These are phyloP conservation scores for Plectosphaerella plurivora DNA, from an alignment of 2,329 filamentous ascomycete genomes.

Conservation along the genomic window DNA sequence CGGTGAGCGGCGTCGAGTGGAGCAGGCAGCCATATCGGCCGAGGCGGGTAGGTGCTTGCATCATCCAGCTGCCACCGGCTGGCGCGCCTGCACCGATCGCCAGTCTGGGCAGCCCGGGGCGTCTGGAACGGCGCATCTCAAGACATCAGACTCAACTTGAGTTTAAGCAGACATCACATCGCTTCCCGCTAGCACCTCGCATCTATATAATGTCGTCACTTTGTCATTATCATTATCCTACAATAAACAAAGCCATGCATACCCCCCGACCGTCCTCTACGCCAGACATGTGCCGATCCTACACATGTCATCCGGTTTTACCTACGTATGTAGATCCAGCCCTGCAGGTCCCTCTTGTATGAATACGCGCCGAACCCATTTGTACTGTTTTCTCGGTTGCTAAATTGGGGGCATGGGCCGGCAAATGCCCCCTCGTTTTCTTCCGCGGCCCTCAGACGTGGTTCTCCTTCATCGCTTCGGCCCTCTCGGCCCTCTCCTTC, in stretches of 20 bases:
- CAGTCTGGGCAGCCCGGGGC: no score
- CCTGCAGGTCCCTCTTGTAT: neutral
- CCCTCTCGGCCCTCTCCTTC: conserved; percentile 10
- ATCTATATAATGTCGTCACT: neutral
- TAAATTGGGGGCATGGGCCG: neutral
- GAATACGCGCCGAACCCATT: no score
- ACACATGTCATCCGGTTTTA: neutral
- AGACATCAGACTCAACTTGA: no score
- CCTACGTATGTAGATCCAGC: neutral
- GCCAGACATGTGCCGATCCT: no score
- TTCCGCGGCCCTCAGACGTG: conserved; percentile 2
- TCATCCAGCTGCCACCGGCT: neutral
- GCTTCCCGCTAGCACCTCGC: no score
- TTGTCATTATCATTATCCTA: conserved; percentile 5
- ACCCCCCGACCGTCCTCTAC: neutral
- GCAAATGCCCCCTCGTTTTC: neutral
- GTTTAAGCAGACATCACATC: no score
- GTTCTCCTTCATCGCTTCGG: conserved; percentile 10
- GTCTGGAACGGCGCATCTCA: no score
- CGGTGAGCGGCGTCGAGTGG: no score
- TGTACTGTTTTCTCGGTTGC: neutral
- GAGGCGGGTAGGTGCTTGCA: neutral
- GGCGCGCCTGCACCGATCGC: no score
- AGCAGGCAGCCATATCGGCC: no score
- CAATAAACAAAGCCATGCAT: neutral